Base-by-base conservation (phyloP, 2,329 filamentous ascomycete species). In the Pseudocercospora crystallina region DNA sequence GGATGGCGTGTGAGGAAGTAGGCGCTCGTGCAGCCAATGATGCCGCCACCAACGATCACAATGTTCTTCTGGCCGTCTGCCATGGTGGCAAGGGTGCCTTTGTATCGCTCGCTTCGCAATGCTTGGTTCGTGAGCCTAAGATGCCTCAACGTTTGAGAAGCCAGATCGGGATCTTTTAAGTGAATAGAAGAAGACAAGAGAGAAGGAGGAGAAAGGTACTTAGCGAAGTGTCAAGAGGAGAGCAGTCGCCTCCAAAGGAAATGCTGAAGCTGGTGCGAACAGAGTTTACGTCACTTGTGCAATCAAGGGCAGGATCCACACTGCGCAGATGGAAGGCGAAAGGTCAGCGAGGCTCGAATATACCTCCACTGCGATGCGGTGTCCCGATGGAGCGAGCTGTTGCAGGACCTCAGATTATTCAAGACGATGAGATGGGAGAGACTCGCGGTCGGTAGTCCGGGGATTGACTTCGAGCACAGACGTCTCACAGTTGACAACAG, bases 1-100 rank as follows among this genome's bases (percentile, higher is more conserved):
- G 89, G 84, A 69, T 97, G 91, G 57, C 89, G 85, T 2, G 90
- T 94, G 37, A 97, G 77, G 66, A 85, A 97, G 71, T 97, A 97
- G 51, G 92, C 91, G 5, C 89, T 90, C 43, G 89, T 94, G 69
- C 84, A 87, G 65, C 94, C 94, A 63, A 97, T 95, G 57, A 97
- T 90, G 62, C 92, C 92, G 61, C 90, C 92, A 61, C 92, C 90
- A 12, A 71, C 61, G 4, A 71, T 60, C 5, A 71, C 65, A 37
- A 71, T 69, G 34, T 69, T 61, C 45, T 59, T 67, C 36, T 60
- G 61, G 38, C 59, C 53, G 15, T 52, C 57, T 5, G 63, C 59
- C 65, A 67, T 68, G 40, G 57, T 62, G 58, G 57, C 50, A 47
- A 56, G 32, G 20, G 11, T 17, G 13, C 32, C 8, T 7, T 41